Conservation (phyloP, 805 yeast genomes). For the Wickerhamiella parazyma region DNA sequence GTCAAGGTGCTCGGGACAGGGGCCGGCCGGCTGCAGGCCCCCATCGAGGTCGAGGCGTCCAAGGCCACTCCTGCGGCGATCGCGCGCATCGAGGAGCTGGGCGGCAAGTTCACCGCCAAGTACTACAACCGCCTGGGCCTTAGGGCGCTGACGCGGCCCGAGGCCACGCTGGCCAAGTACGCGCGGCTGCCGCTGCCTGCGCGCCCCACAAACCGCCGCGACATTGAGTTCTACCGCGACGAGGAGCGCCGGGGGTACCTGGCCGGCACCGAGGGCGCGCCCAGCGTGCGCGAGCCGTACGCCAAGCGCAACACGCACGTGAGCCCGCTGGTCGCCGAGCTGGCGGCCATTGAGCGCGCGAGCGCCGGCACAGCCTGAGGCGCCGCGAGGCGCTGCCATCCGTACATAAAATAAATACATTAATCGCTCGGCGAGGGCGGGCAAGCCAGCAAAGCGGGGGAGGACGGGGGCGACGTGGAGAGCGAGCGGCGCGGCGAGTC, state of each 20-base stretch:
- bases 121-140: slow-evolving; percentile 57
- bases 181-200: slow-evolving; percentile 77
- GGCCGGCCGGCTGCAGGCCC: slow-evolving; percentile 34
- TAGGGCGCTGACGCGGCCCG: slow-evolving; percentile 65
- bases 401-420: neutral
- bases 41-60: slow-evolving; percentile 68
- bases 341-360: slow-evolving; percentile 13
- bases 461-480: slow-evolving; percentile 8
- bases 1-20: slow-evolving; percentile 66
- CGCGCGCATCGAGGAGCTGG: slow-evolving; percentile 51
- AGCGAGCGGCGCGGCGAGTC: slow-evolving; percentile 1
- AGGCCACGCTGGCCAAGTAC: slow-evolving; percentile 48
- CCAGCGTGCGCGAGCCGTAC: slow-evolving; percentile 17
- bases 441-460: slow-evolving; percentile 19
- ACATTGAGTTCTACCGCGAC: slow-evolving; percentile 63
- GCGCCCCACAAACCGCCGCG: slow-evolving; percentile 72
- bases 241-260: slow-evolving; percentile 66
- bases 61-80: slow-evolving; percentile 69
- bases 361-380: slow-evolving; percentile 13
- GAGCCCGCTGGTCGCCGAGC: slow-evolving; percentile 18
- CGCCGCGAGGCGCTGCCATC: too few relatives aligned
- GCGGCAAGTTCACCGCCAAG: slow-evolving; percentile 61
- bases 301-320: slow-evolving; percentile 9
- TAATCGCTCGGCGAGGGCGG: slow-evolving; percentile 20
- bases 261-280: slow-evolving; percentile 47